These are phyloP conservation scores for Candida arabinofermentans DNA, from an alignment of 805 yeast species.

Conservation along the genomic window DNA sequence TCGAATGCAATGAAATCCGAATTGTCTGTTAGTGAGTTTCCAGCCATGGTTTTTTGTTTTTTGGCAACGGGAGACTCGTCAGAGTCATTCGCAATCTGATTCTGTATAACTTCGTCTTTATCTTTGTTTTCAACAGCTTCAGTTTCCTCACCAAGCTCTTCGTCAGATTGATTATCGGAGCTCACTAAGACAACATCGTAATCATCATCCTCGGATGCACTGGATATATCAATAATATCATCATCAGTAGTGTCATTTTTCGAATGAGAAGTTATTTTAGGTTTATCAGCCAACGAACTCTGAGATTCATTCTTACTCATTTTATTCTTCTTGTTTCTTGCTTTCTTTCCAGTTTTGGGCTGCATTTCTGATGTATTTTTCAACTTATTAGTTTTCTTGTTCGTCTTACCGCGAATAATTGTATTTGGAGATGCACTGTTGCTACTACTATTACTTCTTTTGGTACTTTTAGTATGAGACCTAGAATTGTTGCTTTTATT, in stretches of 20 bases:
- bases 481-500: background rate
- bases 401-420: background rate
- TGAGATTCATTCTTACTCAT: background rate
- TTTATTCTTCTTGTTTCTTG: conserved; percentile 4
- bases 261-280: conserved; percentile 6
- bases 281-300: background rate
- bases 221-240: conserved; percentile 6
- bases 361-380: background rate
- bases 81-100: too few relatives aligned
- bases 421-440: background rate
- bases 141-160: background rate
- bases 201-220: conserved; percentile 9
- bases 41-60: conserved; percentile 8
- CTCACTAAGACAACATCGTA: conserved; percentile 10
- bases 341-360: conserved; percentile 6
- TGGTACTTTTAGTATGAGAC: conserved; percentile 5
- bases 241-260: conserved; percentile 3
- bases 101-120: conserved; percentile 2
- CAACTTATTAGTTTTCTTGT: conserved; percentile 1
- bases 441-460: conserved; percentile 4
- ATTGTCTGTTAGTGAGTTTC: conserved; percentile 36
- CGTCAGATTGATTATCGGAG: conserved; percentile 1
- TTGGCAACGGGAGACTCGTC: conserved; percentile 5
- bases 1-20: conserved; percentile 57
- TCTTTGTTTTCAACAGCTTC: conserved; percentile 1